These are phyloP conservation scores for Syncephalastrum racemosum DNA, from an alignment of 371 early-diverging fungal genomes.

Conservation along the genomic window DNA sequence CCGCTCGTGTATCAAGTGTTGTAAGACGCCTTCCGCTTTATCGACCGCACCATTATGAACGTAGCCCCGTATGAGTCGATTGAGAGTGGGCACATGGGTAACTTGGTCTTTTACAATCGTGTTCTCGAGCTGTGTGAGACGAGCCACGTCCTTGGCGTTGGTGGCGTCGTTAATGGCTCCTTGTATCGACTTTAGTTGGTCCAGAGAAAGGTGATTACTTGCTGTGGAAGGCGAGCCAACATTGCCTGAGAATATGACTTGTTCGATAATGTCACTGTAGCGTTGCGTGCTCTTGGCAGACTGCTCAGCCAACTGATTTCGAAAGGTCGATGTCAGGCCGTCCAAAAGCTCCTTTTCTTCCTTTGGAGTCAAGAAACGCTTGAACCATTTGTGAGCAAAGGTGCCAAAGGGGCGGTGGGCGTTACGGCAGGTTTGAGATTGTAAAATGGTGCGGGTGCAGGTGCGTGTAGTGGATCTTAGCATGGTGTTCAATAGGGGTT, in stretches of 20 bases:
- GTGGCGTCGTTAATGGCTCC: conserved; percentile 29
- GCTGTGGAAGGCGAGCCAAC: conserved; percentile 4
- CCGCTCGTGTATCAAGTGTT: conserved; percentile 8
- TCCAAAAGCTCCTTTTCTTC: conserved; percentile 44
- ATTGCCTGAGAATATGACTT: conserved; percentile 25
- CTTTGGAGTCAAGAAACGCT: conserved; percentile 36
- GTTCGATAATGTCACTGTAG: conserved; percentile 45
- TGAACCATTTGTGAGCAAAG: conserved; percentile 25
- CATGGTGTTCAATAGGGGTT: too few species aligned
- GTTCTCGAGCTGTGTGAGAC: conserved; percentile 16
- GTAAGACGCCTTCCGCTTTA: conserved; percentile 24
- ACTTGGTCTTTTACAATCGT: conserved; percentile 25
- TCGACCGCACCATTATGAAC: conserved; percentile 17
- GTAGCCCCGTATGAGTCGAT: conserved; percentile 41
- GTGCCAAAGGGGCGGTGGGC: conserved; percentile 3
- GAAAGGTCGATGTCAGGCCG: conserved; percentile 43
- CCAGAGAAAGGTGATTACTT: conserved; percentile 14
- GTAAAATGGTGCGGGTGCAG: too few species aligned
- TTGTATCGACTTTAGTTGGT: conserved; percentile 23
- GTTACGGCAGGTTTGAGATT: too few species aligned
- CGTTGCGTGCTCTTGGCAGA: conserved; percentile 26
- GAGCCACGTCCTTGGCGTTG: conserved; percentile 11
- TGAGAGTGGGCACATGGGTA: conserved; percentile 27
- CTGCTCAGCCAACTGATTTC: conserved; percentile 34
- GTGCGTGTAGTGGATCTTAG: too few species aligned